Percentiles rank a stretch among this genome's conserved stretches.
Evolutionary conservation across 1,284 basidiomycete genomes (phyloP).

Genomic region (Cronartium quercuum): DNA sequence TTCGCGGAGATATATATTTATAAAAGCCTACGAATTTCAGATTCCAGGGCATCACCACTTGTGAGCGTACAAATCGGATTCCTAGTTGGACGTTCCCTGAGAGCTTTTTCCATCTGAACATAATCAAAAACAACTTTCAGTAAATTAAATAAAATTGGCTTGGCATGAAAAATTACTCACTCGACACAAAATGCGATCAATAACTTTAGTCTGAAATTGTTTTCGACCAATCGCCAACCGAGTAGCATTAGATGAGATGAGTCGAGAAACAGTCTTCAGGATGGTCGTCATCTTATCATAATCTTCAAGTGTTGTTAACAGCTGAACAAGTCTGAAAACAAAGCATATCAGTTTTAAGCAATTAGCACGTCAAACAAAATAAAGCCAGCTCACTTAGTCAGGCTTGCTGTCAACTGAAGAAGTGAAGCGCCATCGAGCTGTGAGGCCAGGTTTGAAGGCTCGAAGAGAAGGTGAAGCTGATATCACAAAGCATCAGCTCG

Average conservation of each 20-base stretch:
- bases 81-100: not conserved
- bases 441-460: slow-evolving; percentile 19
- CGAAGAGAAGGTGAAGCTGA: slow-evolving; percentile 2
- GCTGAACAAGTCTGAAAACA: slow-evolving; percentile 10
- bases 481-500: not conserved
- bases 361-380: not conserved
- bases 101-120: not conserved
- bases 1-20: not conserved
- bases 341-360: not conserved
- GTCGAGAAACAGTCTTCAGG: not conserved
- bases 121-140: not conserved
- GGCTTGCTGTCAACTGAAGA: slow-evolving; percentile 1
- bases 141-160: not conserved
- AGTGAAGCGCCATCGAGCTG: slow-evolving; percentile 26
- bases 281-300: slow-evolving; percentile 9
- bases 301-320: slow-evolving; percentile 3
- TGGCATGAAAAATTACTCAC: not conserved
- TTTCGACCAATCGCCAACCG: not conserved
- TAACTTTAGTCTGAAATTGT: not conserved
- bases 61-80: not conserved
- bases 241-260: not conserved
- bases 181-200: not conserved
- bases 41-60: too few relatives aligned
- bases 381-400: not conserved
- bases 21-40: not conserved